A percentile compares a stretch with the other conserved stretches of the same genome.
phyloP scores from a whole-genome alignment of 2,329 filamentous ascomycete genomes.

The Neonectria sp. region DNA sequence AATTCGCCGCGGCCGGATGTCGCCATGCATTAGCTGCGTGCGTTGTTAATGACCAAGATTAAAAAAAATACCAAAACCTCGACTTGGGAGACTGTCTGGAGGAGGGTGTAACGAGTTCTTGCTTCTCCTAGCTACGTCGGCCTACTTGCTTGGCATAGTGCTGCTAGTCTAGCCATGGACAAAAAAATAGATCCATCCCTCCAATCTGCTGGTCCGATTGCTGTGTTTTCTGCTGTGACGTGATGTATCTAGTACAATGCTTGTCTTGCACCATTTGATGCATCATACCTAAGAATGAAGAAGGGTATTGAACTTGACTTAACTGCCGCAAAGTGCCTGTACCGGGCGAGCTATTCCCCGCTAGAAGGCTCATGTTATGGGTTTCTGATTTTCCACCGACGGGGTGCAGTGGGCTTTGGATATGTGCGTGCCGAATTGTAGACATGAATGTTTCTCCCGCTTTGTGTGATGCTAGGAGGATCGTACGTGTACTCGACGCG shows the following conservation, averaged over 20 bases:
- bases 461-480: too few relatives aligned
- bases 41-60: constrained; percentile 44
- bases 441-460: too few relatives aligned
- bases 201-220: constrained; percentile 13
- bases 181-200: constrained; percentile 46
- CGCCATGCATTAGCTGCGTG: constrained; percentile 33
- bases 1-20: constrained; percentile 39
- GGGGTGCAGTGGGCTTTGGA: too few relatives aligned
- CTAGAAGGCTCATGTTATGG: too few relatives aligned
- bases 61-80: constrained; percentile 43
- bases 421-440: too few relatives aligned
- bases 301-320: neutral
- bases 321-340: too few relatives aligned
- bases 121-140: constrained; percentile 31
- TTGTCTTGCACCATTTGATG: neutral
- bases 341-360: too few relatives aligned
- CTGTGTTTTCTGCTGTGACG: neutral
- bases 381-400: too few relatives aligned
- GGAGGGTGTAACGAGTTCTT: constrained; percentile 44
- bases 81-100: constrained; percentile 42
- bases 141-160: constrained; percentile 40
- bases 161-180: constrained; percentile 45
- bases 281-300: neutral
- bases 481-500: too few relatives aligned
- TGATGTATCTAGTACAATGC: neutral